Percentiles rank a stretch among this genome's conserved stretches.
Conservation (phyloP, 2,329 filamentous ascomycete species). For the Aciculosporium take region DNA sequence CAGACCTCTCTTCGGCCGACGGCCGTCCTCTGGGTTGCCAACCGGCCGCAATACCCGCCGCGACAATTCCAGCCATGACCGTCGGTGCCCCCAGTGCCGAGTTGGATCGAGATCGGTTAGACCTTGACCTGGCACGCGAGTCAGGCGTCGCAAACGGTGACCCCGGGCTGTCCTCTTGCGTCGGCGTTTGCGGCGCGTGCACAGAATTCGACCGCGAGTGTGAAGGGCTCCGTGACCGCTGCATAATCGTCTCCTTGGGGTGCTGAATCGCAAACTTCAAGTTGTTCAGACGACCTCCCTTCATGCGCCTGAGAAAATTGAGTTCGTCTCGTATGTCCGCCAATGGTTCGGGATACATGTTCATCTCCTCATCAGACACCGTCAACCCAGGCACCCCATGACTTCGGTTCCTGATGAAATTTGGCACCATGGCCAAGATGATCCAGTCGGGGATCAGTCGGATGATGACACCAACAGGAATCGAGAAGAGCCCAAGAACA, state of each 20-base stretch:
- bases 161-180: conserved; percentile 37
- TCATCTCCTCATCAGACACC: conserved; percentile 53
- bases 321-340: conserved; percentile 68
- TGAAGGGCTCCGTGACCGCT: conserved; percentile 48
- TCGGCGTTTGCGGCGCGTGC: conserved; percentile 47
- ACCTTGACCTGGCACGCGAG: conserved; percentile 51
- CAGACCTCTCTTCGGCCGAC: conserved; percentile 14
- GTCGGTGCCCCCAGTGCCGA: conserved; percentile 61
- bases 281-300: conserved; percentile 69
- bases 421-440: conserved; percentile 37
- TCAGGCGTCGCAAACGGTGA: conserved; percentile 41
- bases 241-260: conserved; percentile 54
- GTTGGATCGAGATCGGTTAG: conserved; percentile 50
- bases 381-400: conserved; percentile 38
- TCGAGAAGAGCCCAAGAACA: conserved; percentile 67
- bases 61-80: conserved; percentile 74
- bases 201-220: conserved; percentile 51
- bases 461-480: conserved; percentile 69
- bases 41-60: conserved; percentile 59
- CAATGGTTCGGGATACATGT: conserved; percentile 56
- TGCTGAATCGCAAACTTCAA: conserved; percentile 67
- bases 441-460: conserved; percentile 68
- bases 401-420: conserved; percentile 35
- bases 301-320: conserved; percentile 64
- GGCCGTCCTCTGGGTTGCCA: conserved; percentile 56